Base-by-base conservation (phyloP, 805 yeast species). In the Debaryomyces tyrocola region DNA sequence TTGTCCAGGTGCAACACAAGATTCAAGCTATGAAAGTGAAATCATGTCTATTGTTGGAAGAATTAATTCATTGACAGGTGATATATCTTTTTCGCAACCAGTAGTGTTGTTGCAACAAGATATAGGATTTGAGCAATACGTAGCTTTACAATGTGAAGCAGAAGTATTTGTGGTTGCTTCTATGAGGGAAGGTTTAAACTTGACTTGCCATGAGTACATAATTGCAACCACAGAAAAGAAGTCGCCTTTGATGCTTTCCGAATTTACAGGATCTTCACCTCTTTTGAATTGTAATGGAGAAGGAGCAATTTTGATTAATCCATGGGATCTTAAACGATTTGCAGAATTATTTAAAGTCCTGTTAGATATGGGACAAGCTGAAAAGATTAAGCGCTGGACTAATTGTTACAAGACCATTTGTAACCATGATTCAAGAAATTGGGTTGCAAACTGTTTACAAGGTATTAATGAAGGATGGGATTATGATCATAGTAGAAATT, bases 131-230 rank as follows among this genome's bases (percentile, higher is more conserved):
- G 86, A 83, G 46, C 98, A 94, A 66, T 94, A 94, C 61, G 64
- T 94, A 48, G 98, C 96, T 0, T 69, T 94, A 41, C 78, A 87
- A 39, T 71, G 83, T 33, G 97, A 90, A 60, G 96, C 98, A 1
- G 95, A 89, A 54, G 74, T 82, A 1, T 94, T 94, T 59, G 83
- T 87, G 37, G 97, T 92, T 1, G 84, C 95, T 8, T 87, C 96
- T 1, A 79, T 92, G 75, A 83, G 99, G 61, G 99, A 94, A 65
- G 99, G 99, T 20, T 87, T 94, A 90, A 94, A 94, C 58, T 74
- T 94, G 59, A 91, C 98, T 0, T 92, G 97, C 56, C 99, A 94
- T 61, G 99, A 94, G 63, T 94, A 86, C 62, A 79, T 90, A 36
- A 85, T 84, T 45, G 87, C 96, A 20, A 80, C 94, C 1, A 68